Evolutionary conservation across 2,329 filamentous ascomycete species (phyloP), one percentile per base, ranked within the genome.

Genomic region (Ceratocystis cubensis): DNA sequence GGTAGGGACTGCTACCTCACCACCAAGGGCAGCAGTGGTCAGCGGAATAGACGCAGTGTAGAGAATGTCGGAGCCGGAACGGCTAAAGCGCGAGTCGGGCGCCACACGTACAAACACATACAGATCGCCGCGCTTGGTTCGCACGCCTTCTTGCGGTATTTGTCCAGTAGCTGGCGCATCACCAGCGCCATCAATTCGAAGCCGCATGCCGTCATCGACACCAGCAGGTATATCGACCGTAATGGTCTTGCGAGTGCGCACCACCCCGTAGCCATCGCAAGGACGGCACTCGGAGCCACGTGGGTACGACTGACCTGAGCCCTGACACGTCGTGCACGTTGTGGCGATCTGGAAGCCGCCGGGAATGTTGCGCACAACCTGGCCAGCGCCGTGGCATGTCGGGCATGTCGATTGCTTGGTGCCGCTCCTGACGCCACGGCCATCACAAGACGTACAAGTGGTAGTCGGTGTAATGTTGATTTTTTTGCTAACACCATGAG

Each of bases 321-420:
- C 94, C 64, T 86, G 86, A 74, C 94, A 99, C 45, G 84, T 78
- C 22, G 83, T 81, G 75, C 94, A 99, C 1, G 91, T 95, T 69
- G 89, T 90, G 3, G 89, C 90, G 87, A 99, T 93, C 78, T 97
- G 93, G 78, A 99, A 97, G 28, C 91, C 92, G 65, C 91, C 91
- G 71, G 90, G 86, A 83, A 96, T 88, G 73, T 91, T 88, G 75
- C 96, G 91, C 62, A 97, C 87, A 66, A 89, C 82, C 46, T 88
- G 89, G 63, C 94, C 94, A 1, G 91, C 91, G 17, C 94, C 94
- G 69, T 88, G 87, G 75, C 94, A 99, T 65, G 83, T 79, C 74
- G 85, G 86, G 76, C 94, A 99, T 69, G 85, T 79, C 28, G 84
- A 80, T 71, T 86, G 82, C 75, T 88, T 85, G 13, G 87, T 83